Percentiles rank a stretch among this genome's conserved stretches.
These are phyloP conservation scores for Dalechampia spathulata DNA, from an alignment of 441 rosid species.

Conservation along the genomic window DNA sequence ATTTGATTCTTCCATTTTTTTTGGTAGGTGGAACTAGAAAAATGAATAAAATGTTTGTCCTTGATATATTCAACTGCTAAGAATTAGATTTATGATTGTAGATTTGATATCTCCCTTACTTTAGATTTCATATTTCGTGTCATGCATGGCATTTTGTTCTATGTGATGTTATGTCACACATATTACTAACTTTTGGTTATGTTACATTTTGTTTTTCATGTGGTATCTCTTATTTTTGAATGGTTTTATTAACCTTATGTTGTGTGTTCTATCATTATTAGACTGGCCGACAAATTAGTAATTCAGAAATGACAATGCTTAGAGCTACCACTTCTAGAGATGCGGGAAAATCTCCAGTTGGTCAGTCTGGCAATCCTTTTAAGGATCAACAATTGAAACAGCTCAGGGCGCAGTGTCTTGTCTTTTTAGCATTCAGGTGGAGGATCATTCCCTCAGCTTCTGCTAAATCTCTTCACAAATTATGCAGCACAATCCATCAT, in stretches of 20 bases:
- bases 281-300: constrained; percentile 49
- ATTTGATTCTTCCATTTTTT: too few relatives aligned
- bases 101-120: not conserved
- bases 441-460: constrained; percentile 10
- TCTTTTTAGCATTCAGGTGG: constrained; percentile 87
- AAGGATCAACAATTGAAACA: constrained; percentile 91
- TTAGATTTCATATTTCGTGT: constrained; percentile 3
- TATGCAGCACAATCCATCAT: constrained; percentile 3
- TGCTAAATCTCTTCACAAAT: constrained; percentile 8
- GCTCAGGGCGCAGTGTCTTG: constrained; percentile 97
- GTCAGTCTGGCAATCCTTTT: constrained; percentile 63
- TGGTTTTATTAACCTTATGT: not conserved
- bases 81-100: not conserved
- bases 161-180: not conserved
- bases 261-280: constrained; percentile 17
- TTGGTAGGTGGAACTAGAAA: too few relatives aligned
- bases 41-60: too few relatives aligned
- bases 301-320: constrained; percentile 37
- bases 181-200: not conserved
- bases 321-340: constrained; percentile 52
- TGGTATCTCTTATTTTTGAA: not conserved
- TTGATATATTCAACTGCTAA: not conserved
- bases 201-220: not conserved
- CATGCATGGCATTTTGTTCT: not conserved
- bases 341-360: constrained; percentile 56